Conservation (phyloP, 768 basidiomycete species). For the Hydnomerulius pinastri region DNA sequence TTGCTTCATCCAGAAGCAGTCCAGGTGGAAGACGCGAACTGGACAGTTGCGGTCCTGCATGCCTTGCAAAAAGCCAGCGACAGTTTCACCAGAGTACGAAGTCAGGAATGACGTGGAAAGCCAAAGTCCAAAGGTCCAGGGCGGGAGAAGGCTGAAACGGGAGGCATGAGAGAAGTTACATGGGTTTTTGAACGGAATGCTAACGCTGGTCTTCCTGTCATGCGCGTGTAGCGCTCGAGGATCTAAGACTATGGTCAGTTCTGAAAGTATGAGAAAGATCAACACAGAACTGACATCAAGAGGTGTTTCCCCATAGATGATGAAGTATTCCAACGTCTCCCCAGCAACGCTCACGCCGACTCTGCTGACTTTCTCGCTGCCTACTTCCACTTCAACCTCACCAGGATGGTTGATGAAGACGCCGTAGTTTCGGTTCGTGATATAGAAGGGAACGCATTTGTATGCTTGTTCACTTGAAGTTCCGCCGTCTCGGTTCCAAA, state of each 20-base stretch:
- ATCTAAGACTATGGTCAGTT: slow-evolving; percentile 12
- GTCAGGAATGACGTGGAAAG: slow-evolving; percentile 78
- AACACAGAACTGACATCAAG: slow-evolving; percentile 40
- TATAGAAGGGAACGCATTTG: slow-evolving; percentile 69
- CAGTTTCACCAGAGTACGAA: slow-evolving; percentile 65
- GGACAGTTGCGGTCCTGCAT: slow-evolving; percentile 64
- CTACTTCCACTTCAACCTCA: slow-evolving; percentile 75
- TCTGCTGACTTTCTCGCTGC: slow-evolving; percentile 63
- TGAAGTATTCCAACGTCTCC: slow-evolving; percentile 65
- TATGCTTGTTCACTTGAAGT: slow-evolving; percentile 70
- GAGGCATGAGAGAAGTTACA: neutral
- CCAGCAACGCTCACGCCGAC: slow-evolving; percentile 67
- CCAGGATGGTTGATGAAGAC: slow-evolving; percentile 77
- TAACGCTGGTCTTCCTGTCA: slow-evolving; percentile 21
- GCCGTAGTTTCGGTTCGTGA: slow-evolving; percentile 71
- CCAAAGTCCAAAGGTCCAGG: slow-evolving; percentile 80
- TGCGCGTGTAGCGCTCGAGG: slow-evolving; percentile 20
- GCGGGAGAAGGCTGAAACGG: slow-evolving; percentile 55
- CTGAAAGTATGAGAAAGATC: neutral
- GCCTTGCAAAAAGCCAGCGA: slow-evolving; percentile 68
- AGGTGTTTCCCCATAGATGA: slow-evolving; percentile 70
- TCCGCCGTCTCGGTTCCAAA: slow-evolving; percentile 79
- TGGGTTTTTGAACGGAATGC: neutral
- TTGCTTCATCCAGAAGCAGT: slow-evolving; percentile 78
- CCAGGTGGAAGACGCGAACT: slow-evolving; percentile 74